A percentile compares a stretch with the other conserved stretches of the same genome.
These are phyloP conservation scores for Fusarium humuli DNA, from an alignment of 2,329 filamentous ascomycete species.

Conservation along the genomic window DNA sequence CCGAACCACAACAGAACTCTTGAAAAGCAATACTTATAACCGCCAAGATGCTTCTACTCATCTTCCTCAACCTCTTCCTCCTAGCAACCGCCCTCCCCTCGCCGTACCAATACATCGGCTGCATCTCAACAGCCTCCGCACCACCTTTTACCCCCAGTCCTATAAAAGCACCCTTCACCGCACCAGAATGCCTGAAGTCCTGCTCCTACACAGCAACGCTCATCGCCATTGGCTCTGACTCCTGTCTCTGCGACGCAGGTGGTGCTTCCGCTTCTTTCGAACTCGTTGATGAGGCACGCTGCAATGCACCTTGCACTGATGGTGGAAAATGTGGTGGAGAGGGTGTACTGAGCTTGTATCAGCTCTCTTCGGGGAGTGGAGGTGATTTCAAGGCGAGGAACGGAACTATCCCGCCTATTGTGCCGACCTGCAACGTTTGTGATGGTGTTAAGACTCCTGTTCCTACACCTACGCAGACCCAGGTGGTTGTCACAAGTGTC, in stretches of 20 bases:
- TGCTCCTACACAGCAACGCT: constrained; percentile 28
- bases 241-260: constrained; percentile 42
- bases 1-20: not conserved
- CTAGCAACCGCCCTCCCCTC: constrained; percentile 26
- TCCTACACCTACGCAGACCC: not conserved
- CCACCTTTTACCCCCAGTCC: constrained; percentile 32
- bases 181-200: constrained; percentile 19
- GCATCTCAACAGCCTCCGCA: constrained; percentile 34
- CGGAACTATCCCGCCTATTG: constrained; percentile 8
- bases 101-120: constrained; percentile 47
- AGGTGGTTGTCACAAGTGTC: not conserved
- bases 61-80: constrained; percentile 42
- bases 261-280: constrained; percentile 6
- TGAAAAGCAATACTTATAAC: not conserved
- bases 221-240: constrained; percentile 40
- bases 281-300: constrained; percentile 37
- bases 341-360: constrained; percentile 24
- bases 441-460: not conserved
- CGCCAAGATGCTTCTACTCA: constrained; percentile 19
- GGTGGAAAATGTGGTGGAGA: constrained; percentile 46
- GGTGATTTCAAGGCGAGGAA: not conserved
- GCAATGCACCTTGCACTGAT: constrained; percentile 34
- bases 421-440: constrained; percentile 22
- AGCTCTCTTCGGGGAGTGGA: constrained; percentile 15
- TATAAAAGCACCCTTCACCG: constrained; percentile 31